Base-by-base conservation (phyloP, 345 rosid genomes). In the Murraya paniculata region DNA sequence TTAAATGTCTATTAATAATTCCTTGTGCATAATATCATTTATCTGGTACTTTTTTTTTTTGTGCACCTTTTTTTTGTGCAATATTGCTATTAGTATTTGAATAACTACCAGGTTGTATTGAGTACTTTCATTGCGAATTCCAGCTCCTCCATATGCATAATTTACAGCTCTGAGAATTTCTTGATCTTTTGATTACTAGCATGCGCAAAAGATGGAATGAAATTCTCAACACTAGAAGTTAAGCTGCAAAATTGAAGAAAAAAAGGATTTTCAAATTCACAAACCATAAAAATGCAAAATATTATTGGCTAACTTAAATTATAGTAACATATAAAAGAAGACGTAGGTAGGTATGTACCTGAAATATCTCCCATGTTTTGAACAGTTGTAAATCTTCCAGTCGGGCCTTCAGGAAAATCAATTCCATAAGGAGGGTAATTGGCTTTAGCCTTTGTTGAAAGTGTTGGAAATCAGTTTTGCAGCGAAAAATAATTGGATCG, bases 311-410 rank as follows among this genome's bases (percentile, higher is more conserved):
- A n/a, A n/a, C n/a, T n/a, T n/a, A n/a, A n/a, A n/a, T n/a, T n/a
- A n/a, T n/a, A n/a, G n/a, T n/a, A n/a, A n/a, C n/a, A n/a, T n/a
- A n/a, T n/a, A n/a, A n/a, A n/a, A n/a, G n/a, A n/a, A n/a, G n/a
- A n/a, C 48, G 14, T 50, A 7, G 35, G 2, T 28, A 27, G 19
- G 19, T 5, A 14, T 9, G 72, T 68, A 90, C 96, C 86, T 21
- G 89, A 73, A 36, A 80, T 45, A 77, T 92, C 96, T 1, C 84
- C 89, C 16, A 82, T 64, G 66, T 82, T 92, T 73, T 58, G 83
- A 21, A 91, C 94, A 76, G 89, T 89, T 80, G 72, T 75, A 82
- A 92, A 92, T 60, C 96, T 85, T 71, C 96, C 92, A 8, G 90
- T 87, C 6, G 92, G 88, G 60, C 94, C 88, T 24, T 57, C 38